These are phyloP conservation scores for Zygosaccharomyces sapae DNA, from an alignment of 1,139 yeast genomes.

Conservation along the genomic window DNA sequence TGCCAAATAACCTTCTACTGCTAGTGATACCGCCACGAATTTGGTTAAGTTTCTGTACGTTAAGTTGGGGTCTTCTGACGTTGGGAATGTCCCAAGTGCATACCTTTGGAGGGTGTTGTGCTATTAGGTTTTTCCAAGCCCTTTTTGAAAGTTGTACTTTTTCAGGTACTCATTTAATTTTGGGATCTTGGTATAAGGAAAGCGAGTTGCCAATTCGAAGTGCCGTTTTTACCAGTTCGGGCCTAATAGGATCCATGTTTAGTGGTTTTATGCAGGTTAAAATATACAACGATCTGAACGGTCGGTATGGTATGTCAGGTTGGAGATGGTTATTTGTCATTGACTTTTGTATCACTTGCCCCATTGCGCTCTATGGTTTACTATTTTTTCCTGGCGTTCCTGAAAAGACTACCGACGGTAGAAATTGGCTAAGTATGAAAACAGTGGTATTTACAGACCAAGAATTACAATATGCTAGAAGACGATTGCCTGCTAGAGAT, in stretches of 20 bases:
- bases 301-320: constrained; percentile 47
- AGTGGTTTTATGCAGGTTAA: constrained; percentile 62
- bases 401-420: constrained; percentile 14
- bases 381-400: constrained; percentile 51
- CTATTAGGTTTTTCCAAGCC: constrained; percentile 52
- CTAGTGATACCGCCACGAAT: constrained; percentile 50
- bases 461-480: constrained; percentile 41
- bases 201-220: constrained; percentile 47
- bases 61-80: constrained; percentile 54
- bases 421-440: constrained; percentile 23
- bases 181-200: constrained; percentile 53
- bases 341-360: constrained; percentile 54
- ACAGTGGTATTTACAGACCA: constrained; percentile 37
- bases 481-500: constrained; percentile 41
- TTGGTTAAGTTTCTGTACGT: constrained; percentile 52
- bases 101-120: constrained; percentile 45
- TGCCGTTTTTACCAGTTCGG: constrained; percentile 52
- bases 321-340: constrained; percentile 71
- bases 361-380: constrained; percentile 52
- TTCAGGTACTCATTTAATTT: constrained; percentile 49
- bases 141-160: constrained; percentile 54
- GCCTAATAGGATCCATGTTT: constrained; percentile 50
- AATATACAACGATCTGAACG: constrained; percentile 48
- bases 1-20: constrained; percentile 53
- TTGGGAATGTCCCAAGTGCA: constrained; percentile 47